Base-by-base conservation (phyloP, 345 rosid species). In the Lumnitzera racemosa region DNA sequence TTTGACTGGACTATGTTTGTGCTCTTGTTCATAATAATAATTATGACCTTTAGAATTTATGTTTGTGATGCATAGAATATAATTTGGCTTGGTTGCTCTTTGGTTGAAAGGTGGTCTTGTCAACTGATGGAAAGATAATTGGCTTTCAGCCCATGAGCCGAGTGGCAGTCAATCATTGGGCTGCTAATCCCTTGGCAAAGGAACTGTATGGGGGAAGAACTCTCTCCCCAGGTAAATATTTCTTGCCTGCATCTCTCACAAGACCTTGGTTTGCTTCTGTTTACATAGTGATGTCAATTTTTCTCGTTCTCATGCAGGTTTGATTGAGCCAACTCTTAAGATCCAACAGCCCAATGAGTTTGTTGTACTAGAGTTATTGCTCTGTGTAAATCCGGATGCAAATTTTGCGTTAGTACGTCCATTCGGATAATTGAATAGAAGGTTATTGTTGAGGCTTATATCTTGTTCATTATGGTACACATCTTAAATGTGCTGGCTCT, bases 121-220 rank as follows among this genome's bases (percentile, higher is more conserved):
- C 92, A 58, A 60, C 70, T 1, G 88, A 81, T 62, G 90, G 90
- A 41, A 79, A 83, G 59, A 69, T 85, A 24, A 75, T 88, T 59
- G 96, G 92, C n/a, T 78, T 85, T 65, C 91, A 88, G 65, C 96
- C 92, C 9, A 88, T 86, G 16, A 88, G 83, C 66, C 72, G 80
- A 29, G 80, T 81, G 46, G 92, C 82, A 49, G 88, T 83, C 62
- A 88, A 85, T 68, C 81, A 80, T 56, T 85, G 92, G 92, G 81
- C 92, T 52, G 72, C 73, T 58, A 88, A 86, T 77, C 96, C 92
- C 72, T 70, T 88, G 53, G 82, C 96, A 54, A 78, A 70, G 59
- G 90, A 88, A 64, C 84, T 88, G 27, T 88, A 85, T 43, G 72
- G 73, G 12, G 80, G 79, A 62, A 73, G 71, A 74, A 82, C 76